These are phyloP conservation scores for Corymbia citriodora DNA, from an alignment of 441 rosid species.

Conservation along the genomic window DNA sequence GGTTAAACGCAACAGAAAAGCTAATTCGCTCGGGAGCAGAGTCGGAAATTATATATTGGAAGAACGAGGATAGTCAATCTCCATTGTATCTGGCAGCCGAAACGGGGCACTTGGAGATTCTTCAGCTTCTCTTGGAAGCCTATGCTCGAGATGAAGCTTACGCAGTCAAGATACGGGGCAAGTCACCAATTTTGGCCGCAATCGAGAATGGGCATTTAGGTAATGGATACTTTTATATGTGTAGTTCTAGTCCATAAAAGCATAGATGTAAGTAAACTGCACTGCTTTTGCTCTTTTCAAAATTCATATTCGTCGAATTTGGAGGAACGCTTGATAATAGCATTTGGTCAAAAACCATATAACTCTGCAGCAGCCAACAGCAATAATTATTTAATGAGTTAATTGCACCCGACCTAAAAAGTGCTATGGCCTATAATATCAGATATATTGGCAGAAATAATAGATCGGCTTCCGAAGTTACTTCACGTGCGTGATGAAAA, in stretches of 20 bases:
- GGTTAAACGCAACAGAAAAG: accelerated
- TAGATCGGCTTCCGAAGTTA: neutral
- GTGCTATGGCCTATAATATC: neutral
- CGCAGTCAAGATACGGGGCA: neutral
- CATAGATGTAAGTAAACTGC: neutral
- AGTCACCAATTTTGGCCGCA: neutral
- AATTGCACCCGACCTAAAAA: neutral
- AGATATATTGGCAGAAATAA: neutral
- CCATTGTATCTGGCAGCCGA: neutral
- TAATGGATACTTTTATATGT: neutral
- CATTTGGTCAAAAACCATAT: too few species aligned
- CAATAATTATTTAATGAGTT: too few species aligned
- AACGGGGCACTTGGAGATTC: neutral
- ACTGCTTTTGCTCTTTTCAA: neutral
- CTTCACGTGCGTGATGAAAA: neutral
- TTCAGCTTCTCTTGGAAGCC: neutral
- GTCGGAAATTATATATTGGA: too few species aligned
- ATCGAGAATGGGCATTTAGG: accelerated
- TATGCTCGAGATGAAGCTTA: neutral
- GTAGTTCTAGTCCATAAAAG: neutral
- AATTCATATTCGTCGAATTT: neutral
- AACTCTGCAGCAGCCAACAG: too few species aligned
- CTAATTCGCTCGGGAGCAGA: accelerated
- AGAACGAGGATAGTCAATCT: neutral
- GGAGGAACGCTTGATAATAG: neutral